Evolutionary conservation across 1,284 basidiomycete genomes (phyloP).

Genomic region (Malassezia arunalokei): DNA sequence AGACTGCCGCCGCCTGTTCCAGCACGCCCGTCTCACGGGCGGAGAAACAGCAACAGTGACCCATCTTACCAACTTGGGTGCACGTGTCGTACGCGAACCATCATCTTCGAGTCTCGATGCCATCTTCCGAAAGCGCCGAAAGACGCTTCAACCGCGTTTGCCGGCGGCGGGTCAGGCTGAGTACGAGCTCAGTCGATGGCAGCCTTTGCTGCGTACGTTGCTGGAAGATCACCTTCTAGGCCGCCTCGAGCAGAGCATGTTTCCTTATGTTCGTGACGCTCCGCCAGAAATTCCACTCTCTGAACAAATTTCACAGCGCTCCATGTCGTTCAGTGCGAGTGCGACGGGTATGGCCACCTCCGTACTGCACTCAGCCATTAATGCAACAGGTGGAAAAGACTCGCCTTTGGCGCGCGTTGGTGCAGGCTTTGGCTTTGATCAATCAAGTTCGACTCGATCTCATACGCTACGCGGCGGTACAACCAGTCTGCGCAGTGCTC

Average conservation of each 20-base stretch:
- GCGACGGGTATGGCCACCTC: conserved; percentile 14
- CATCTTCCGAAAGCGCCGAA: conserved; percentile 52
- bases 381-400: conserved; percentile 17
- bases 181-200: conserved; percentile 88
- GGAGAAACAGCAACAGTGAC: conserved; percentile 91
- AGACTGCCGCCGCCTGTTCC: conserved; percentile 82
- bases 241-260: conserved; percentile 64
- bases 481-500: conserved; percentile 16
- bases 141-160: conserved; percentile 57
- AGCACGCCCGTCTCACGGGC: conserved; percentile 79
- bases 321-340: not conserved
- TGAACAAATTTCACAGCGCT: not conserved
- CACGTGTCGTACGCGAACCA: conserved; percentile 62
- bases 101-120: conserved; percentile 22
- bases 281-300: conserved; percentile 52
- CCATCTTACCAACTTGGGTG: conserved; percentile 69
- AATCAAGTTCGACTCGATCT: conserved; percentile 1
- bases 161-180: conserved; percentile 53
- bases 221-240: conserved; percentile 76
- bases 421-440: conserved; percentile 17
- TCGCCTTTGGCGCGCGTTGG: conserved; percentile 21
- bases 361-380: conserved; percentile 11
- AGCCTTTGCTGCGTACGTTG: conserved; percentile 70
- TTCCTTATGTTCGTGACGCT: conserved; percentile 82
- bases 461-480: conserved; percentile 1